These are phyloP conservation scores for Zangia roseola DNA, from an alignment of 768 basidiomycete genomes.

Conservation along the genomic window DNA sequence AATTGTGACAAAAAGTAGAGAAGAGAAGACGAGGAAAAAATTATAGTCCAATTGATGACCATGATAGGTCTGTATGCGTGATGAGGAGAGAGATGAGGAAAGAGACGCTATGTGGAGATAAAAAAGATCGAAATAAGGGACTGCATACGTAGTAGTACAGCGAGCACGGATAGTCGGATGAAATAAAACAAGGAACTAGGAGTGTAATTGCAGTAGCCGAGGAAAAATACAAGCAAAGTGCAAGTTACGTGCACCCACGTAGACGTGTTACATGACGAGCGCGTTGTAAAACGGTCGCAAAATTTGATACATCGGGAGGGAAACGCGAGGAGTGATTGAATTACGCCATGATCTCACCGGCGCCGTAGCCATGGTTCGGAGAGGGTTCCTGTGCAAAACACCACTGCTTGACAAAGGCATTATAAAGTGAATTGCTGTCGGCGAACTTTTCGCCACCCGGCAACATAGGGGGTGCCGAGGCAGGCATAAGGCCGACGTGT, in stretches of 20 bases:
- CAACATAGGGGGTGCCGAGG: slow-evolving; percentile 24
- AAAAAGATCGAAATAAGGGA: not conserved
- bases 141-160: not conserved
- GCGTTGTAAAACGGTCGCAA: not conserved
- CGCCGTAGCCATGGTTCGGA: slow-evolving; percentile 17
- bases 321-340: not conserved
- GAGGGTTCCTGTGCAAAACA: slow-evolving; percentile 56
- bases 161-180: not conserved
- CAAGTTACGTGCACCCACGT: not conserved
- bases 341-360: slow-evolving; percentile 22
- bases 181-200: not conserved
- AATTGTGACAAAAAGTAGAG: too few species aligned
- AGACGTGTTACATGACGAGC: not conserved
- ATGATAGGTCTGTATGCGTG: too few species aligned
- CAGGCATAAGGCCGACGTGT: not conserved
- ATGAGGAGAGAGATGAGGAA: too few species aligned
- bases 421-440: slow-evolving; percentile 42
- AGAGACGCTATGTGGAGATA: too few species aligned
- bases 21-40: too few species aligned
- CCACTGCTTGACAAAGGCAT: slow-evolving; percentile 65
- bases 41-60: too few species aligned
- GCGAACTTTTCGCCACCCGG: not conserved
- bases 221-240: not conserved
- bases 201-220: not conserved
- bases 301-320: not conserved